Base-by-base conservation (phyloP, 169 alveolate genomes). In the Eimeria maxima region DNA sequence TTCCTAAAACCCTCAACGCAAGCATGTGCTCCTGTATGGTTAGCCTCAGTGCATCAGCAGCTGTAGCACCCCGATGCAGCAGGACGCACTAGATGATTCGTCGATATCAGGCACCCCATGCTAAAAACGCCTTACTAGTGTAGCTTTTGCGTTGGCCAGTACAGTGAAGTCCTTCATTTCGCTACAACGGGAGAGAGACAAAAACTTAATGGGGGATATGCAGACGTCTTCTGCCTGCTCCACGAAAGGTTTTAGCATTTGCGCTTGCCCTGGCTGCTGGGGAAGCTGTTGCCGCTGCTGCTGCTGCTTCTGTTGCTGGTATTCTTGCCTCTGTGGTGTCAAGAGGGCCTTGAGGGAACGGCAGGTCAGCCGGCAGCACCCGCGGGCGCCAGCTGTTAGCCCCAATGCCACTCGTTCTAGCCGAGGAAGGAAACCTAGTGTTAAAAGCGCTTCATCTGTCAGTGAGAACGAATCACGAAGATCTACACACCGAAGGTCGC, bases 341-440 rank as follows among this genome's bases (percentile, higher is more conserved):
- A 84, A 44, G 42, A 84, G 93, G 81, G 80, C 63, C 65, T 63
- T 60, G 63, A 60, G 55, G 38, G 93, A 42, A 22, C 93, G 81
- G 33, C 93, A 60, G 80, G 80, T 86, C 38, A 84, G 93, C 78
- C 93, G 93, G 42, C 93, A 84, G 93, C 93, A 84, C 11, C 93
- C 93, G 14, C 93, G 74, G 38, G 93, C 78, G n/a, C 93, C 93
- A 29, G 76, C 93, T 13, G 93, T 84, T 57, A 84, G 80, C 42
- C 93, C 93, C 80, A 84, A 60, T 33, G 93, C 93, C 74, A 84
- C 93, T n/a, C 93, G 78, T 18, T 84, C 93, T 4, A 84, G 60
- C 78, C 57, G 78, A 16, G 93, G 93, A 60, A 84, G 93, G 14
- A 84, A 60, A 4, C 93, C 93, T 57, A 84, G n/a, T 4, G 93